These are phyloP conservation scores for Aspergillus sp. DNA, from an alignment of 2,329 filamentous ascomycete species.

Conservation along the genomic window DNA sequence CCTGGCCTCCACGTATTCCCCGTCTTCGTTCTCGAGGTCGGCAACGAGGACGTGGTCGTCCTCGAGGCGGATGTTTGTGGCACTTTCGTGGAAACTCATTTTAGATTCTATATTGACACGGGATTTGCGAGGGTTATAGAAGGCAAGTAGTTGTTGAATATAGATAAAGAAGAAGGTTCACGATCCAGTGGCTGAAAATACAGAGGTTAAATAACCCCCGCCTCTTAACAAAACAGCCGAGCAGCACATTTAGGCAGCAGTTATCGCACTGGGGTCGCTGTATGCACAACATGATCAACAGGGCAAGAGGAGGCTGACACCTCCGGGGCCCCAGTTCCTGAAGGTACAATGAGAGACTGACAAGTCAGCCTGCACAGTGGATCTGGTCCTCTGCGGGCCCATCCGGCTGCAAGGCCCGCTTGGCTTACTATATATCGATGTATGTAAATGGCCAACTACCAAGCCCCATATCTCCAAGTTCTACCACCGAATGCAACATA, in stretches of 20 bases:
- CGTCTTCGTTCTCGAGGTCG: conserved; percentile 8
- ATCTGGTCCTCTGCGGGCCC: not conserved
- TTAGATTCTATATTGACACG: not conserved
- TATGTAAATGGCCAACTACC: not conserved
- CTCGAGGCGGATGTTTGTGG: conserved; percentile 16
- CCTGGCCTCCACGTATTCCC: not conserved
- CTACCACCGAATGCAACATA: not conserved
- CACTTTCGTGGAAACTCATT: conserved; percentile 23
- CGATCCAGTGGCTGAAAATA: not conserved
- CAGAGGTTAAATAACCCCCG: not conserved
- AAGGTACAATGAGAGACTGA: not conserved
- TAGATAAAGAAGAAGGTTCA: not conserved
- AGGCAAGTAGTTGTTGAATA: not conserved
- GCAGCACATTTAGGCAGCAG: not conserved
- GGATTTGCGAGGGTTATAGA: not conserved
- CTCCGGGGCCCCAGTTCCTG: not conserved
- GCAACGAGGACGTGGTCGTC: conserved; percentile 15
- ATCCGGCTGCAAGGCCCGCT: not conserved
- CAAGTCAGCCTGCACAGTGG: not conserved
- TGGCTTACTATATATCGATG: not conserved
- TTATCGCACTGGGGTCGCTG: not conserved
- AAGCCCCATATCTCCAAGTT: not conserved
- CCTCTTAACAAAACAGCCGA: not conserved
- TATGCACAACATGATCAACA: not conserved
- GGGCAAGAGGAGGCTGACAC: not conserved